Percentiles rank a stretch among this genome's conserved stretches.
Conservation (phyloP, 352 stramenopile species). For the Thalassiosira mediterranea region DNA sequence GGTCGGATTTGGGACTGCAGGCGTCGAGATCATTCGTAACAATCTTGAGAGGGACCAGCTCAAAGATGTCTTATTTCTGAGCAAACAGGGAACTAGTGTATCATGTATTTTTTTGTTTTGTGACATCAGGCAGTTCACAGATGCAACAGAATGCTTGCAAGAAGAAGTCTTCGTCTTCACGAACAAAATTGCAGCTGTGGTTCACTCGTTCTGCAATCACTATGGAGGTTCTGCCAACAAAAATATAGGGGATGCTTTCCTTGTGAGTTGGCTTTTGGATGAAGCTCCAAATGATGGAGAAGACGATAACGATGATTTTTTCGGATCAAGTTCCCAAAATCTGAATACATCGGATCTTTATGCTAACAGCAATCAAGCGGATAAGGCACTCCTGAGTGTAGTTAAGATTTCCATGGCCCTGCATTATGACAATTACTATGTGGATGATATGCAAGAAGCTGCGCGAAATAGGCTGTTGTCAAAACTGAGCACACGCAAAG, state of each 20-base stretch:
- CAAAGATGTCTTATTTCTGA: slow-evolving; percentile 72
- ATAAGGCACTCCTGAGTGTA: slow-evolving; percentile 92
- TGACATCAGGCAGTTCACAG: slow-evolving; percentile 87
- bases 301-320: slow-evolving; percentile 49
- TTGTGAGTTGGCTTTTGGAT: slow-evolving; percentile 88
- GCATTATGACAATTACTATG: slow-evolving; percentile 88
- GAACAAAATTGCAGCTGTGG: slow-evolving; percentile 87
- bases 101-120: slow-evolving; percentile 84
- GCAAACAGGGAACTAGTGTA: slow-evolving; percentile 68
- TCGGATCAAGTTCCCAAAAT: background rate
- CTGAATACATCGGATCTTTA: slow-evolving; percentile 27
- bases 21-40: slow-evolving; percentile 80
- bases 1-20: slow-evolving; percentile 80
- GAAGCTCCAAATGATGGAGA: slow-evolving; percentile 53
- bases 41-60: slow-evolving; percentile 69
- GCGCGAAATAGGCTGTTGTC: slow-evolving; percentile 56
- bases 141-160: slow-evolving; percentile 89
- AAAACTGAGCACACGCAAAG: slow-evolving; percentile 83
- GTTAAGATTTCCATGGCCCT: slow-evolving; percentile 95
- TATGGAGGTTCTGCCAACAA: slow-evolving; percentile 87
- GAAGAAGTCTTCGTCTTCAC: slow-evolving; percentile 92
- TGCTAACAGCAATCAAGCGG: slow-evolving; percentile 85
- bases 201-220: slow-evolving; percentile 85
- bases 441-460: slow-evolving; percentile 68
- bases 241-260: slow-evolving; percentile 89